Conservation (phyloP, 2,329 filamentous ascomycete species). For the Grosmannia serpens region DNA sequence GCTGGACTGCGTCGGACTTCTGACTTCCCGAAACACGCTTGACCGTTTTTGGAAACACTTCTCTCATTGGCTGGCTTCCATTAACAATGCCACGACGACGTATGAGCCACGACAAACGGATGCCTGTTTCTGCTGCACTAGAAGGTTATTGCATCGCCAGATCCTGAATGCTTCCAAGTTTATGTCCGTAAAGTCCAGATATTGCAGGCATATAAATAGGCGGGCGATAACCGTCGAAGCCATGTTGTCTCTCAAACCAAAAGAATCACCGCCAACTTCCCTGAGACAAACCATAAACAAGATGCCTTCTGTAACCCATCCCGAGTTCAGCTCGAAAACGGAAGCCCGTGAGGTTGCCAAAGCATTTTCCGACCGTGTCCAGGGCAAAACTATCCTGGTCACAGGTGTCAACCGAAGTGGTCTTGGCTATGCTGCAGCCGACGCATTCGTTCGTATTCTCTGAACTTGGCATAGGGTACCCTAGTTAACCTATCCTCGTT, state of each 20-base stretch:
- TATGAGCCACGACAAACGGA: neutral
- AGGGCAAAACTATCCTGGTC: conserved; percentile 23
- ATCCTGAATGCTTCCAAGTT: neutral
- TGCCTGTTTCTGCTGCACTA: neutral
- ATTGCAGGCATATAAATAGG: neutral
- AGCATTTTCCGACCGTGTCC: conserved; percentile 10
- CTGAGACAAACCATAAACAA: neutral
- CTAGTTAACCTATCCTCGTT: neutral
- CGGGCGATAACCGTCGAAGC: neutral
- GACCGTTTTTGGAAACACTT: neutral
- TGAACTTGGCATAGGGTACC: neutral
- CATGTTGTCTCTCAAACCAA: neutral
- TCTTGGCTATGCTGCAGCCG: conserved; percentile 18
- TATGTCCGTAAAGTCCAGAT: neutral
- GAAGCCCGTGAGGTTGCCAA: neutral
- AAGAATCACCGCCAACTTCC: neutral
- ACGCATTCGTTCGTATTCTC: conserved; percentile 18
- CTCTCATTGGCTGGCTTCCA: neutral
- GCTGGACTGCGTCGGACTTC: neutral
- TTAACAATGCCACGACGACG: neutral
- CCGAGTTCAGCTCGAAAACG: neutral
- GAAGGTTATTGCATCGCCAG: neutral
- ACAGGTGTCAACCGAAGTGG: conserved; percentile 24
- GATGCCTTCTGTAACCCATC: neutral
- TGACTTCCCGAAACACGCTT: neutral